Conservation (phyloP, 2,329 filamentous ascomycete species). For the Colletotrichum filicis region DNA sequence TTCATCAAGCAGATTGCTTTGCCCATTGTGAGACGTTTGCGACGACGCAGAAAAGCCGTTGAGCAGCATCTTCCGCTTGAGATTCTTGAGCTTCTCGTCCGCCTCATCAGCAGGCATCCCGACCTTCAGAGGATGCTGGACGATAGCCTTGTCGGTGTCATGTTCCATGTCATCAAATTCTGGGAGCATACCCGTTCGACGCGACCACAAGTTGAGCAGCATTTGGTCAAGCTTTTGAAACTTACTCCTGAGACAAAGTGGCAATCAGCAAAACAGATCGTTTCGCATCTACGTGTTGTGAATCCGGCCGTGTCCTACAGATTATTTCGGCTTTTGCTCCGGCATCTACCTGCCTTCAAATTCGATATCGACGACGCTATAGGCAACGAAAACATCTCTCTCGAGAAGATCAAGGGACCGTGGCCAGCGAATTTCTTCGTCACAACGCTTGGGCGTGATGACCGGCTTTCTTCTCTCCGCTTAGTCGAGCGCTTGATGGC, state of each 20-base stretch:
- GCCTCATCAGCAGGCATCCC: neutral
- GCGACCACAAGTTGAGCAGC: neutral
- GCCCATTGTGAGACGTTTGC: conserved; percentile 2
- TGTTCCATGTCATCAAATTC: conserved; percentile 11
- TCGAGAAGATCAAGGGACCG: conserved; percentile 17
- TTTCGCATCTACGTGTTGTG: neutral
- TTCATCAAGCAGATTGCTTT: neutral
- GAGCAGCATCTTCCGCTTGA: neutral
- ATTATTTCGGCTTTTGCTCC: conserved; percentile 39
- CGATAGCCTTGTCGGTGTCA: neutral
- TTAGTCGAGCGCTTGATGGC: neutral
- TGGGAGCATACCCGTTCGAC: conserved; percentile 7
- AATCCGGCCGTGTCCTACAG: conserved; percentile 34
- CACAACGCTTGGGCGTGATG: neutral
- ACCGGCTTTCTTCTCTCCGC: neutral
- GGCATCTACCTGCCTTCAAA: conserved; percentile 31
- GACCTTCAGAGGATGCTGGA: neutral
- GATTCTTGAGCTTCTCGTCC: conserved; percentile 2
- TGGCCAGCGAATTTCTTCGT: conserved; percentile 15
- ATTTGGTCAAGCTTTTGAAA: neutral
- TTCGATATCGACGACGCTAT: conserved; percentile 40
- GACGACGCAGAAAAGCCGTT: neutral
- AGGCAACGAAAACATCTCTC: neutral
- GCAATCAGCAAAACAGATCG: neutral
- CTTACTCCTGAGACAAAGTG: neutral